Evolutionary conservation across 2,329 filamentous ascomycete species (phyloP).

Genomic region (Ophiostoma himal-ulmi): DNA sequence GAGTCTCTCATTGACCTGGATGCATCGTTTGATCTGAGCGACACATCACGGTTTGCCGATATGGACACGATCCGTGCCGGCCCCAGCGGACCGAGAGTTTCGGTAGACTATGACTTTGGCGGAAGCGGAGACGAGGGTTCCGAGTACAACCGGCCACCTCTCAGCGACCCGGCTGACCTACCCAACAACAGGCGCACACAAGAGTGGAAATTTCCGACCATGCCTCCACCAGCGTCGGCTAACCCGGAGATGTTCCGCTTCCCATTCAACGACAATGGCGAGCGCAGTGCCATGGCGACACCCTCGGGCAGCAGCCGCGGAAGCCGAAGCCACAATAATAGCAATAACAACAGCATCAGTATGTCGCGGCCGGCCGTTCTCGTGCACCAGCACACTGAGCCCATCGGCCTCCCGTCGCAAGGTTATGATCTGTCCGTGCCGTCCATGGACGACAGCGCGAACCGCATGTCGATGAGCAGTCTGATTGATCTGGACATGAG

Average conservation of each 20-base stretch:
- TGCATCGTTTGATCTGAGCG: conserved; percentile 46
- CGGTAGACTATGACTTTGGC: conserved; percentile 47
- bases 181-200: conserved; percentile 37
- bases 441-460: conserved; percentile 20
- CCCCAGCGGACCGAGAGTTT: conserved; percentile 37
- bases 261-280: conserved; percentile 34
- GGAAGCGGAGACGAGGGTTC: conserved; percentile 41
- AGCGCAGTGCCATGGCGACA: conserved; percentile 14
- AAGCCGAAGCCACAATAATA: conserved; percentile 17
- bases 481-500: conserved; percentile 36
- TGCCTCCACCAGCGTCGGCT: conserved; percentile 43
- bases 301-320: conserved; percentile 16
- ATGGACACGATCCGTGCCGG: conserved; percentile 54
- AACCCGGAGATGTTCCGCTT: conserved; percentile 45
- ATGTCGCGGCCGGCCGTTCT: conserved; percentile 26
- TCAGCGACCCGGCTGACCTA: conserved; percentile 54
- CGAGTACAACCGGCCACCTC: conserved; percentile 43
- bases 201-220: conserved; percentile 51
- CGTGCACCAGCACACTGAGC: conserved; percentile 45
- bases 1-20: conserved; percentile 62
- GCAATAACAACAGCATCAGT: conserved; percentile 22
- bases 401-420: conserved; percentile 36
- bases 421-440: conserved; percentile 34
- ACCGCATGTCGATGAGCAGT: conserved; percentile 35
- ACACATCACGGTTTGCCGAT: conserved; percentile 55